Base-by-base conservation (phyloP, 805 yeast species). In the Candida namnaoensis region DNA sequence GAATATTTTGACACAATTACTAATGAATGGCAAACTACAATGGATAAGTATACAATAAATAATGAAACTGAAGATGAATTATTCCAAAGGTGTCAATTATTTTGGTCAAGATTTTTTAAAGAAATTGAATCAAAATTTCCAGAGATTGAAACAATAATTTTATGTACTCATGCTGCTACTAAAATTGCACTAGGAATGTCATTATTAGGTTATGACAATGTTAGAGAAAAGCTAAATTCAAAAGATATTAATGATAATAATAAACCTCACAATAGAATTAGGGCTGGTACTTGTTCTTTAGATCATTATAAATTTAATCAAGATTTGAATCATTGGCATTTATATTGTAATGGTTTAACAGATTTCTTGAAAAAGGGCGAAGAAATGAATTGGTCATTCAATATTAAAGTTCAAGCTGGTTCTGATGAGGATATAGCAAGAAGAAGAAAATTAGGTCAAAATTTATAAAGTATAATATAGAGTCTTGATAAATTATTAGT, bases 361-460 rank as follows among this genome's bases (percentile, higher is more conserved):
- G 75, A 70, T 33, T 86, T 79, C 50, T 66, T 88, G 47, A 54
- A 69, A 10, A 61, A 68, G 10, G 96, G 96, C 8, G 88, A 88
- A 52, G 95, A 87, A 58, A 84, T 85, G 90, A 79, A 83, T 57
- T 88, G 96, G 95, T 74, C 78, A 50, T 88, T 86, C 65, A 76
- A 73, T 56, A 65, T 54, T 66, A 74, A 73, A 15, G 79, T 73
- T 48, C 95, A 84, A 61, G 93, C 95, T 7, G 95, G 95, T n/a
- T 82, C 93, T 5, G 83, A 78, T 45, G 93, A 82, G 42, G 95
- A 87, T 58, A 78, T 85, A 42, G 75, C 72, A 48, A 71, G 72
- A 24, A 69, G 85, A 53, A 55, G 49, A 47, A 57, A 51, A 28
- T 52, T 50, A 27, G 30, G 30, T 9, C 30, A 19, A 19, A 19